Evolutionary conservation across 306 rosid species (phyloP).

Genomic region (Begonia masoniana): DNA sequence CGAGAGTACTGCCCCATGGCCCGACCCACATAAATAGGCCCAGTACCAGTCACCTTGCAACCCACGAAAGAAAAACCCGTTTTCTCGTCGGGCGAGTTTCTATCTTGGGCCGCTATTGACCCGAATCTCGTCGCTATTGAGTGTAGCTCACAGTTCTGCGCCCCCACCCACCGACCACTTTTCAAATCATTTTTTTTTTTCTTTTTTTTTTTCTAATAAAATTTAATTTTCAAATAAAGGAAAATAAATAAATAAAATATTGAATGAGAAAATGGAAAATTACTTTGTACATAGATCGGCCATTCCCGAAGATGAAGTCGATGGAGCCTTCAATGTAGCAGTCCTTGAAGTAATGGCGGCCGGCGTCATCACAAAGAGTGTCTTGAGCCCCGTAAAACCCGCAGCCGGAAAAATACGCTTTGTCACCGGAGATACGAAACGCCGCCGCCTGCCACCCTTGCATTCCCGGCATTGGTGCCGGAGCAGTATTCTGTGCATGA

Average conservation of each 20-base stretch:
- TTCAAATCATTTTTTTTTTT: background rate
- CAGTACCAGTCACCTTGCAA: constrained; percentile 63
- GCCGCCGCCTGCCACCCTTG: constrained; percentile 92
- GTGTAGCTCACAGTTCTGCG: constrained; percentile 66
- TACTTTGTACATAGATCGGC: constrained; percentile 88
- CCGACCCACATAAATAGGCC: constrained; percentile 69
- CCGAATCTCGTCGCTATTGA: constrained; percentile 70
- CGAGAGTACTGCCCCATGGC: constrained; percentile 71
- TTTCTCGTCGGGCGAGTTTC: constrained; percentile 33
- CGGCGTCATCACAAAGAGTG: constrained; percentile 85
- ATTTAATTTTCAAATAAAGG: background rate
- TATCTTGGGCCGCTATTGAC: constrained; percentile 76
- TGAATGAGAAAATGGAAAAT: background rate
- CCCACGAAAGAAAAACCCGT: constrained; percentile 70
- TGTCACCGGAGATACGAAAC: constrained; percentile 71
- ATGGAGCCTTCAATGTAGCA: constrained; percentile 83
- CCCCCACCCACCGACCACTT: background rate
- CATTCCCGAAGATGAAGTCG: constrained; percentile 89
- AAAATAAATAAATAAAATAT: background rate
- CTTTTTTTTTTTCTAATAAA: background rate
- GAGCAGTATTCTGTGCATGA: constrained; percentile 62
- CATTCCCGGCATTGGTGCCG: constrained; percentile 93
- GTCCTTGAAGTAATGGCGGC: constrained; percentile 89
- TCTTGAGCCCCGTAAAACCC: constrained; percentile 88
- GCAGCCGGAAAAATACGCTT: constrained; percentile 77